Conservation (phyloP, 805 yeast species). For the Scheffersomyces coipomensis region DNA sequence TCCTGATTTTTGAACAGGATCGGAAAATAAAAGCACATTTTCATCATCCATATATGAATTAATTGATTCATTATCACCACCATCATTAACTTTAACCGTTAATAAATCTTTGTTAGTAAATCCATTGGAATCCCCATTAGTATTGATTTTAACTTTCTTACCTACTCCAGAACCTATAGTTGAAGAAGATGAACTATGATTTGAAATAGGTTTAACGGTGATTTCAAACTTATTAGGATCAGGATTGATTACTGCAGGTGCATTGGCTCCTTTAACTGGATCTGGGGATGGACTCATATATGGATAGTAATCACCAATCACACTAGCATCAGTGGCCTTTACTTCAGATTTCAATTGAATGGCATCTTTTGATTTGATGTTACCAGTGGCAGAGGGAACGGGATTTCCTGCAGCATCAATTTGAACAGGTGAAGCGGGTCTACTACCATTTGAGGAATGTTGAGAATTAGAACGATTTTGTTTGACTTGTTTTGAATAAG, state of each 20-base stretch:
- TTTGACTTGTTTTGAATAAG: constrained; percentile 32
- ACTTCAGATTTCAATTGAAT: not conserved
- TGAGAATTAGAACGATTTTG: constrained; percentile 29
- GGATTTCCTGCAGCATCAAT: not conserved
- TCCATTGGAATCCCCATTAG: too few species aligned
- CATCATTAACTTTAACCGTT: not conserved
- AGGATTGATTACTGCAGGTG: not conserved
- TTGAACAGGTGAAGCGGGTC: constrained; percentile 20
- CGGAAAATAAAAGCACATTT: constrained; percentile 7
- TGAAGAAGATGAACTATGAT: not conserved
- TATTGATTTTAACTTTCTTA: too few species aligned
- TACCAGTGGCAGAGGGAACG: not conserved
- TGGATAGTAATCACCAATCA: not conserved
- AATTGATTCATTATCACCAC: not conserved
- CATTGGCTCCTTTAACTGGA: not conserved
- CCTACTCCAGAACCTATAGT: not conserved
- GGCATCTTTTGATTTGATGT: not conserved
- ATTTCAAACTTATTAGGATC: not conserved
- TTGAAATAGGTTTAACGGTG: not conserved
- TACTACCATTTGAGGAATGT: constrained; percentile 7
- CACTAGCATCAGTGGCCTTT: not conserved
- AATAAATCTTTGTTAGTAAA: not conserved
- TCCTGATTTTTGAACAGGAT: constrained; percentile 13
- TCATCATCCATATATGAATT: not conserved
- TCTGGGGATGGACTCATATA: not conserved